phyloP scores from a whole-genome alignment of 2,329 filamentous ascomycete genomes.

The Didymella exigua region DNA sequence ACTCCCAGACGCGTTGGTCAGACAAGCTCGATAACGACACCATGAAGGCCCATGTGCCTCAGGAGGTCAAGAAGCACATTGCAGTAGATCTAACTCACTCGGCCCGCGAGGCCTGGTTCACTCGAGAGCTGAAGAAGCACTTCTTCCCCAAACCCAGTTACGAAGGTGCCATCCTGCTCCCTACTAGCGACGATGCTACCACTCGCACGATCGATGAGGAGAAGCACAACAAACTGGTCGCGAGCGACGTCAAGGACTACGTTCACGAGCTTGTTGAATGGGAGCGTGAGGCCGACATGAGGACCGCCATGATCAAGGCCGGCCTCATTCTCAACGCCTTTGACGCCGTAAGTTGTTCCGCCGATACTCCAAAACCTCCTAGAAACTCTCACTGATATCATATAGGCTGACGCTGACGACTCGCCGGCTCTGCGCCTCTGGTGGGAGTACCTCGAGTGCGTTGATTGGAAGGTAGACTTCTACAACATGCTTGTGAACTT shows the following conservation, averaged over 20 bases:
- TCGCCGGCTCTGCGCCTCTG: constrained; percentile 52
- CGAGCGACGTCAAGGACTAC: constrained; percentile 42
- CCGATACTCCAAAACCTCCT: not conserved
- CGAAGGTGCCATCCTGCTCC: constrained; percentile 37
- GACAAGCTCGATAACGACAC: constrained; percentile 54
- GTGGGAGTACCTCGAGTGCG: constrained; percentile 56
- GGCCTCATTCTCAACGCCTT: constrained; percentile 51
- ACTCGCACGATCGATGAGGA: constrained; percentile 27
- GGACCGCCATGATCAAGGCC: constrained; percentile 44
- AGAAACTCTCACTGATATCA: not conserved
- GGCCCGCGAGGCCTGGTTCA: constrained; percentile 51
- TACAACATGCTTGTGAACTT: constrained; percentile 48
- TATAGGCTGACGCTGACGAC: constrained; percentile 47
- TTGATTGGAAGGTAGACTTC: constrained; percentile 50
- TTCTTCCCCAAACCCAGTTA: constrained; percentile 53
- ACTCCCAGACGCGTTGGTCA: constrained; percentile 52
- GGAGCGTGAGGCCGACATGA: constrained; percentile 48
- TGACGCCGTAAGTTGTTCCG: constrained; percentile 33
- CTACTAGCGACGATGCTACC: constrained; percentile 20
- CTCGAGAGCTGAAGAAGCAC: constrained; percentile 47
- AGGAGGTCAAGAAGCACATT: constrained; percentile 48
- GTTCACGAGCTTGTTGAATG: constrained; percentile 46
- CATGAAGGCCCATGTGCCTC: constrained; percentile 46
- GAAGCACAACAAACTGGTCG: constrained; percentile 32
- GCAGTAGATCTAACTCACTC: constrained; percentile 46